A percentile compares a stretch with the other conserved stretches of the same genome.
phyloP scores from a whole-genome alignment of 2,329 filamentous ascomycete species.

The Aspergillus intermedius region DNA sequence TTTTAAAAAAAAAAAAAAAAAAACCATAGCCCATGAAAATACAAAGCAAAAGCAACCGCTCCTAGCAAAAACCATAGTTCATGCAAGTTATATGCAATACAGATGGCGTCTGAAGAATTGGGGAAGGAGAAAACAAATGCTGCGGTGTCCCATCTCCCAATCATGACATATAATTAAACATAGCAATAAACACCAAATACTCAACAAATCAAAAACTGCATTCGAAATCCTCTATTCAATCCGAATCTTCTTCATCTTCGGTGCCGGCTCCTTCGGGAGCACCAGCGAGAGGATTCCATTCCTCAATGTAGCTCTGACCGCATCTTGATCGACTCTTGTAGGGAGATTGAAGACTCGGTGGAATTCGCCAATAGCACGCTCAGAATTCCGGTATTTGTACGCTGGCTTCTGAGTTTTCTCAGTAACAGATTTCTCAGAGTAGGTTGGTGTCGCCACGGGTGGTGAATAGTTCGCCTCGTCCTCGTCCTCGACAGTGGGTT shows the following conservation, averaged over 20 bases:
- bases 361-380: slow-evolving; percentile 53
- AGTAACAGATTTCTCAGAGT: slow-evolving; percentile 18
- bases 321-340: slow-evolving; percentile 50
- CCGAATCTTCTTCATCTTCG: slow-evolving; percentile 46
- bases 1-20: neutral
- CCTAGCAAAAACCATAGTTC: neutral
- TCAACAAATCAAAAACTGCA: neutral
- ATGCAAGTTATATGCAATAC: neutral
- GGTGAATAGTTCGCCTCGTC: slow-evolving; percentile 20
- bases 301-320: slow-evolving; percentile 53
- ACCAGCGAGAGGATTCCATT: slow-evolving; percentile 52
- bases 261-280: slow-evolving; percentile 49
- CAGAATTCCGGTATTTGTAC: slow-evolving; percentile 51
- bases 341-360: slow-evolving; percentile 53
- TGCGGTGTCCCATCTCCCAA: neutral
- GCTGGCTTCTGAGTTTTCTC: slow-evolving; percentile 11
- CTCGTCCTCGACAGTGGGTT: slow-evolving; percentile 52
- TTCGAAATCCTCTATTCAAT: slow-evolving; percentile 26
- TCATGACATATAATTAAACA: neutral
- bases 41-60: neutral
- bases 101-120: neutral
- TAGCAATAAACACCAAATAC: neutral
- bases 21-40: too few relatives aligned
- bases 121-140: neutral
- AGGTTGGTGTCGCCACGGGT: slow-evolving; percentile 7